These are phyloP conservation scores for Globisporangium megalacanthum DNA, from an alignment of 352 stramenopile genomes.

Conservation along the genomic window DNA sequence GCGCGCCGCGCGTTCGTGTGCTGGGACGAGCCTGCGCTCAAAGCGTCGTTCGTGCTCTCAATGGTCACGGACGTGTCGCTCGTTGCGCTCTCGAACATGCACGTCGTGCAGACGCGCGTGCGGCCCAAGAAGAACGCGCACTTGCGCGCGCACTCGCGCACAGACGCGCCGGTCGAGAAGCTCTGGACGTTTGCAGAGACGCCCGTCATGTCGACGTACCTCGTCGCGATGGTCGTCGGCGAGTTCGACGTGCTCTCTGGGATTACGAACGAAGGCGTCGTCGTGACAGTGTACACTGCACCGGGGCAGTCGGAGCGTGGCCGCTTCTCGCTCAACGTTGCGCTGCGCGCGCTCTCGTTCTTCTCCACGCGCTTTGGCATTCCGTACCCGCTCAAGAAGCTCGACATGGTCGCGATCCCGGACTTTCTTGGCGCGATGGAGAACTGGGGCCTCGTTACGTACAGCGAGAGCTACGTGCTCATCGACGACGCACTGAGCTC, in stretches of 20 bases:
- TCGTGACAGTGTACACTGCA: conserved; percentile 95
- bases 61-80: conserved; percentile 90
- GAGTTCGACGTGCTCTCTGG: conserved; percentile 95
- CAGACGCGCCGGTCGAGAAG: conserved; percentile 45
- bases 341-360: conserved; percentile 55
- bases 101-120: conserved; percentile 82
- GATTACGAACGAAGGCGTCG: conserved; percentile 84
- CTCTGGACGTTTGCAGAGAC: conserved; percentile 88
- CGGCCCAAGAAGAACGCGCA: conserved; percentile 55
- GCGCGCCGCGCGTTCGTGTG: conserved; percentile 95
- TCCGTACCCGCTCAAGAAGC: conserved; percentile 95
- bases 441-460: conserved; percentile 95
- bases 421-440: conserved; percentile 96
- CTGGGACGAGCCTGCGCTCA: conserved; percentile 96
- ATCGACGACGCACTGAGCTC: conserved; percentile 70
- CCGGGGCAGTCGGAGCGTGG: conserved; percentile 87
- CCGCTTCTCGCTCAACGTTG: conserved; percentile 86
- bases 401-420: conserved; percentile 96
- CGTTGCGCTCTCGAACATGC: conserved; percentile 95
- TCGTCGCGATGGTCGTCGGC: conserved; percentile 94
- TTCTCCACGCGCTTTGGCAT: conserved; percentile 73
- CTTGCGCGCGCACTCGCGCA: conserved; percentile 38
- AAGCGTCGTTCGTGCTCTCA: conserved; percentile 92
- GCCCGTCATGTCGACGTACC: conserved; percentile 97
- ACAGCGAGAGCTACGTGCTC: conserved; percentile 91